These are phyloP conservation scores for Beauveria pseudobassiana DNA, from an alignment of 2,329 filamentous ascomycete genomes.

Conservation along the genomic window DNA sequence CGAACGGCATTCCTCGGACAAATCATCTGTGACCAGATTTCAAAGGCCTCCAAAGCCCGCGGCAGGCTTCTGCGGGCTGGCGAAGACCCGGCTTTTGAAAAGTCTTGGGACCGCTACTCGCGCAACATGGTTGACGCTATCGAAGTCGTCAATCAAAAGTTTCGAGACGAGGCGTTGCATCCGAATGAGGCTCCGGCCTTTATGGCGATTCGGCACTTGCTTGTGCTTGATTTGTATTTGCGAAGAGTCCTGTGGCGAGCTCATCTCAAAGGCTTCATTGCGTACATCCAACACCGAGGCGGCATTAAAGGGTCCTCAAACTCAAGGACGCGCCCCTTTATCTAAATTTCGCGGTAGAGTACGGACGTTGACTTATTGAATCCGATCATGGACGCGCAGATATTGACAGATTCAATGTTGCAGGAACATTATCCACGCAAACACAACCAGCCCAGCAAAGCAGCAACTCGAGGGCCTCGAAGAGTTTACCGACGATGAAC, in stretches of 20 bases:
- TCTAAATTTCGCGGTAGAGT: background rate
- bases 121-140: background rate
- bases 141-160: background rate
- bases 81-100: background rate
- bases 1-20: background rate
- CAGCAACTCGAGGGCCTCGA: background rate
- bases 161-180: background rate
- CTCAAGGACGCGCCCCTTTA: background rate
- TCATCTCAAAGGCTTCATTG: background rate
- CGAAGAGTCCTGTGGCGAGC: background rate
- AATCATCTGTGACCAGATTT: slow-evolving; percentile 1
- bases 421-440: slow-evolving; percentile 3
- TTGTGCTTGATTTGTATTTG: background rate
- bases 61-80: background rate
- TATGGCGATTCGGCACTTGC: background rate
- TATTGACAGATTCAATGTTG: background rate
- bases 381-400: background rate
- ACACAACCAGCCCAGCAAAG: background rate
- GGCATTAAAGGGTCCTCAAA: background rate
- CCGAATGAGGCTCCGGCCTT: background rate
- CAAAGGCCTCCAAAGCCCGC: background rate
- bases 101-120: background rate
- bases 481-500: background rate
- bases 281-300: background rate
- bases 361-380: background rate